Evolutionary conservation across 164 flowering plant species (phyloP).

Genomic region (Tinospora cordifolia): DNA sequence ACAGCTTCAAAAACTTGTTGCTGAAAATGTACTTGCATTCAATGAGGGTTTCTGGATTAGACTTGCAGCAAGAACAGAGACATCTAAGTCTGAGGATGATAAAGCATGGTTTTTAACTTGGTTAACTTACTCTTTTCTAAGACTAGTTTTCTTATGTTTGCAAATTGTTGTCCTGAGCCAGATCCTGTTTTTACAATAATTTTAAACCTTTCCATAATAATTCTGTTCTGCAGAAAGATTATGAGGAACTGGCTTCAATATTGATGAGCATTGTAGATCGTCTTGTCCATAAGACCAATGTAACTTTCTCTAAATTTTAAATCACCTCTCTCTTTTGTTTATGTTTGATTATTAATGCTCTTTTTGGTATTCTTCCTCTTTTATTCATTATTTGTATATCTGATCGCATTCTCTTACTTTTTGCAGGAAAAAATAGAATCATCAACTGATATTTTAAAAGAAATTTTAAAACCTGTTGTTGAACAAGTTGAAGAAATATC

Average conservation of each 20-base stretch:
- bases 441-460: constrained; percentile 80
- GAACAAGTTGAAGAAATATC: constrained; percentile 64
- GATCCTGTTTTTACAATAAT: neutral
- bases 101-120: constrained; percentile 70
- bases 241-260: constrained; percentile 73
- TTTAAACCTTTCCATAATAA: constrained; percentile 4
- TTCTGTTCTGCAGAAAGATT: constrained; percentile 66
- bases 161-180: constrained; percentile 6
- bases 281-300: constrained; percentile 73
- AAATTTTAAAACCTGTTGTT: constrained; percentile 58
- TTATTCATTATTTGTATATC: neutral
- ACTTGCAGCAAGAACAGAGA: constrained; percentile 83
- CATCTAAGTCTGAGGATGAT: constrained; percentile 95
- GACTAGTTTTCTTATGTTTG: constrained; percentile 8
- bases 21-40: constrained; percentile 82
- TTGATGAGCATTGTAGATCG: constrained; percentile 81
- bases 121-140: constrained; percentile 22
- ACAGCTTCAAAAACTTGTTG: constrained; percentile 86
- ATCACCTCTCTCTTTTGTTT: neutral
- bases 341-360: neutral
- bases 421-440: constrained; percentile 88
- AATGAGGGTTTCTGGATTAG: constrained; percentile 86
- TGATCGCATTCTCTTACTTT: constrained; percentile 3
- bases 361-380: neutral
- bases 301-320: constrained; percentile 19